Base-by-base conservation (phyloP, 768 basidiomycete species). In the Heimioporus sp. region DNA sequence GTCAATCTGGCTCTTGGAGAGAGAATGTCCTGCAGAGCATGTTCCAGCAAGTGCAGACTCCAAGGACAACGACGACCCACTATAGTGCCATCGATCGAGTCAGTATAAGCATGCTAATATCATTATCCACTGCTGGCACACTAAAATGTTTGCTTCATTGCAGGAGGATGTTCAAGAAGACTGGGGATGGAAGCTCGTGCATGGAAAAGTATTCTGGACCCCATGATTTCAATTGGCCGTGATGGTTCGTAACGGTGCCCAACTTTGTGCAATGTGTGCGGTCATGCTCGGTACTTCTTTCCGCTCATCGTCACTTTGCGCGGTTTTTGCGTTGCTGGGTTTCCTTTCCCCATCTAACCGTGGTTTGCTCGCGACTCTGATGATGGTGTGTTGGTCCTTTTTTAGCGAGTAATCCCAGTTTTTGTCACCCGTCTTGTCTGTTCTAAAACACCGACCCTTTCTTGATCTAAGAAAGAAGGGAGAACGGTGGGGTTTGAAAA, bases 131-230 rank as follows among this genome's bases (percentile, higher is more conserved):
- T 21, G 24, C 12, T 17, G 28, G 28, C 48, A 28, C 20, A 37
- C 46, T 19, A 39, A 20, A 32, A 52, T 43, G 17, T 52, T 12
- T 7, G 31, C 34, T 2, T 21, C 31, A 34, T 50, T 32, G 24
- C 57, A 92, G 90, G 93, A 96, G 64, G 93, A 96, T 62, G 90
- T 97, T 3, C 92, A 95, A 69, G 96, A 98, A 73, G 96, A 98
- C 60, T 96, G 87, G 81, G 96, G 96, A 2, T 98, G 96, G 96
- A 98, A 98, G 65, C 81, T 98, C 16, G 85, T 98, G 20, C 93
- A 97, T 59, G 94, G 93, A 19, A 96, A 98, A 70, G 91, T 98
- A 16, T 98, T 98, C 77, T 82, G 96, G 17, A 75, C 86, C 1
- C 96, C 96, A 82, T 94, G 78, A 56, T 87, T 9, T 73, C n/a